Percentiles rank a stretch among this genome's conserved stretches.
These are phyloP conservation scores for Barnettozyma vustinii DNA, from an alignment of 805 yeast species.

Conservation along the genomic window DNA sequence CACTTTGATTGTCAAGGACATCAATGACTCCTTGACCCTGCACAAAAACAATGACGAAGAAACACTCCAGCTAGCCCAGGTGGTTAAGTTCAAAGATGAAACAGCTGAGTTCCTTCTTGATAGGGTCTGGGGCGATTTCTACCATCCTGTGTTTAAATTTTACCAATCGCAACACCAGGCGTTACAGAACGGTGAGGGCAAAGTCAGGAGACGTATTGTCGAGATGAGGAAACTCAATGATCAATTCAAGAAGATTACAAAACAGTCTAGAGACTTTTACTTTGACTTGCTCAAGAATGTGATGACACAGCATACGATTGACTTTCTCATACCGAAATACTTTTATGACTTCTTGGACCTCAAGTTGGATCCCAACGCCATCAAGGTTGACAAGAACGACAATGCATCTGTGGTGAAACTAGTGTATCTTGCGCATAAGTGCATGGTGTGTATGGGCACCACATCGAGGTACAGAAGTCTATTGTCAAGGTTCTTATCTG, in stretches of 20 bases:
- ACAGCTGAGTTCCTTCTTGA: constrained; percentile 38
- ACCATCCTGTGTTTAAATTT: constrained; percentile 58
- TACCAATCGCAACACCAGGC: constrained; percentile 24
- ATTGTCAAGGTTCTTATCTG: constrained; percentile 25
- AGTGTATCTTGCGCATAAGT: constrained; percentile 42
- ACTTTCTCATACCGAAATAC: constrained; percentile 19
- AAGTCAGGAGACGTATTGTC: constrained; percentile 30
- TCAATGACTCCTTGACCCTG: constrained; percentile 19
- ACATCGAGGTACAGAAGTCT: constrained; percentile 51
- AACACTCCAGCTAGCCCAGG: constrained; percentile 12
- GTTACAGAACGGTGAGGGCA: constrained; percentile 14
- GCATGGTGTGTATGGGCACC: constrained; percentile 51
- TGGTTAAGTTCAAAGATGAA: not conserved
- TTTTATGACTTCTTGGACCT: constrained; percentile 15
- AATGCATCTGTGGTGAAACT: constrained; percentile 19
- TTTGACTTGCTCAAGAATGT: constrained; percentile 35
- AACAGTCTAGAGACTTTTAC: constrained; percentile 45
- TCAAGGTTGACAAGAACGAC: constrained; percentile 9
- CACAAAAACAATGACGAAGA: not conserved
- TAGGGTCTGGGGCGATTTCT: constrained; percentile 53
- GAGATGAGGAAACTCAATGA: constrained; percentile 55
- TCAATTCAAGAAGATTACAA: constrained; percentile 43
- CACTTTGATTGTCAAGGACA: constrained; percentile 35
- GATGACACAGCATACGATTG: constrained; percentile 32
- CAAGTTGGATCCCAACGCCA: constrained; percentile 6